Base-by-base conservation (phyloP, 441 rosid species). In the Manihot esculenta region DNA sequence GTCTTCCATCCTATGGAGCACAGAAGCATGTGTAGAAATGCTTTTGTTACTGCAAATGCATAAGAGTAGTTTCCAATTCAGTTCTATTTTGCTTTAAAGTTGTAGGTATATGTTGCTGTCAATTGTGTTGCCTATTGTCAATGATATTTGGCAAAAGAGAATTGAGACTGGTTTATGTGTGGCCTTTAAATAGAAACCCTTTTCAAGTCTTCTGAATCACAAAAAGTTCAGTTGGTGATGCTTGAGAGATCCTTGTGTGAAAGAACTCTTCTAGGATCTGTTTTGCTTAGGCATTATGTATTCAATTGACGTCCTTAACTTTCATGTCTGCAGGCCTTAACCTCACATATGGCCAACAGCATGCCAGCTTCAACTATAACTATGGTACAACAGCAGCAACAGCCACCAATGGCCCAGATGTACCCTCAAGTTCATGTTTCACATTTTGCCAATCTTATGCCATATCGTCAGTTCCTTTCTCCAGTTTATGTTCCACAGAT, bases 361-460 rank as follows among this genome's bases (percentile, higher is more conserved):
- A 64, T 81, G 74, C 82, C 91, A 21, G 62, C 88, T 64, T 89
- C 96, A 59, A 68, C 93, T 30, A 70, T 87, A 64, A 75, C 97
- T 55, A 83, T 86, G 86, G 80, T 83, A 55, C 88, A 92, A 69
- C 96, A 88, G 70, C 88, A 92, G 77, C 96, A 88, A 58, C 97
- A 84, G 51, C 87, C 84, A 47, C 85, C 83, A 59, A 78, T 86
- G 80, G 83, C 89, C 54, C 97, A 91, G 81, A 86, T 94, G 89
- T 94, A 89, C 78, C 96, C 94, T 24, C 98, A 87, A 85, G 93
- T 90, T 69, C 97, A 94, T 60, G 81, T 94, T 73, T 84, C 97
- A 55, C 98, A 91, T 76, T 91, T 60, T 72, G 74, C 92, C n/a
- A 90, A 86, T 76, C 78, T 89, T 20, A 84, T 94, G 97, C 95